phyloP scores from a whole-genome alignment of 495 filamentous ascomycete genomes.

The Saxophila tyrrhenica region DNA sequence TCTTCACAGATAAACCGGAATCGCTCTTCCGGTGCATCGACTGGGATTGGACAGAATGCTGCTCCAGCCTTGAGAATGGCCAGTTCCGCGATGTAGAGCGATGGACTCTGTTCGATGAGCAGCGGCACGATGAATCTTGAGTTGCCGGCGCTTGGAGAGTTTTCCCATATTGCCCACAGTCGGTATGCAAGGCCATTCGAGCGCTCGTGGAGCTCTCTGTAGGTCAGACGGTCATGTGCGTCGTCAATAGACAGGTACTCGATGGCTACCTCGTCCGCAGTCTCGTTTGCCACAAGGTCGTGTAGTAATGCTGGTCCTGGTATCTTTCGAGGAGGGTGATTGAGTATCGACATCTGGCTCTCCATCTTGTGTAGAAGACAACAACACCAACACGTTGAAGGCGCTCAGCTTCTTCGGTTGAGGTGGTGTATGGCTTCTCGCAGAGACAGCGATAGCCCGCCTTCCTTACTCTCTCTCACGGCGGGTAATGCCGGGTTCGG shows the following conservation, averaged over 20 bases:
- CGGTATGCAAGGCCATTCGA: slow-evolving; percentile 42
- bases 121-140: slow-evolving; percentile 49
- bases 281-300: slow-evolving; percentile 39
- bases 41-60: slow-evolving; percentile 67
- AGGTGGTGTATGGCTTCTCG: too few species aligned
- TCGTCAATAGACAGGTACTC: slow-evolving; percentile 47
- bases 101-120: slow-evolving; percentile 55
- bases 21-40: slow-evolving; percentile 60
- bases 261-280: slow-evolving; percentile 35
- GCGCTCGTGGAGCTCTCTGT: slow-evolving; percentile 44
- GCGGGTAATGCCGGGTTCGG: background rate
- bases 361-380: too few species aligned
- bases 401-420: too few species aligned
- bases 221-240: slow-evolving; percentile 38
- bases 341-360: slow-evolving; percentile 46
- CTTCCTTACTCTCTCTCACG: background rate
- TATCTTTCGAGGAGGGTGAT: slow-evolving; percentile 42
- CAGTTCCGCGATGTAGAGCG: slow-evolving; percentile 60
- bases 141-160: background rate
- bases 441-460: background rate
- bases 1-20: slow-evolving; percentile 63
- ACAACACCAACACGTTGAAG: too few species aligned
- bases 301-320: slow-evolving; percentile 55
- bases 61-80: slow-evolving; percentile 66
- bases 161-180: slow-evolving; percentile 25